phyloP scores from a whole-genome alignment of 2,329 filamentous ascomycete genomes.

The Scedosporium aurantiacum region DNA sequence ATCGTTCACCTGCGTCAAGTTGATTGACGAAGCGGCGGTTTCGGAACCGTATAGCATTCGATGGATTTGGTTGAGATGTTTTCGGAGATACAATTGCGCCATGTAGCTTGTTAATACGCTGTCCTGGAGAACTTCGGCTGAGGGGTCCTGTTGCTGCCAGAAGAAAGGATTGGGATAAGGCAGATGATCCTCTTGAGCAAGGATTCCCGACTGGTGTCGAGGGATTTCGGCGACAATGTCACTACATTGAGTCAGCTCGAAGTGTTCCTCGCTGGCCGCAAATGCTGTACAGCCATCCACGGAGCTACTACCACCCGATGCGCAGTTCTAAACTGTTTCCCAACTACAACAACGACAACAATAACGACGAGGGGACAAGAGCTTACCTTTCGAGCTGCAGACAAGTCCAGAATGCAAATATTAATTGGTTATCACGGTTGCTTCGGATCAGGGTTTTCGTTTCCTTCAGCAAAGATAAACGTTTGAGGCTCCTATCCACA shows the following conservation, averaged over 20 bases:
- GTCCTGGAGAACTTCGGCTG: constrained; percentile 26
- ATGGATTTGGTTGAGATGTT: constrained; percentile 54
- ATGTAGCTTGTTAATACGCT: constrained; percentile 48
- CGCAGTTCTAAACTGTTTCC: too few species aligned
- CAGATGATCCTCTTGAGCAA: constrained; percentile 53
- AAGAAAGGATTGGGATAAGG: constrained; percentile 50
- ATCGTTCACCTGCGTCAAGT: background rate
- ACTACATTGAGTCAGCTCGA: constrained; percentile 28
- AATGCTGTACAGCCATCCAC: too few species aligned
- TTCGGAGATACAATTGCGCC: constrained; percentile 53
- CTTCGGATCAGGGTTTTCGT: background rate
- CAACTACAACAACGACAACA: background rate
- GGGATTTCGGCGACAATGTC: constrained; percentile 84
- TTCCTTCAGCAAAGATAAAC: background rate
- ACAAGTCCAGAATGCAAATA: constrained; percentile 85
- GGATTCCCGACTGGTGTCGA: constrained; percentile 47
- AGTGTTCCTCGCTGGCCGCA: too few species aligned
- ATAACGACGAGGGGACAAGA: background rate
- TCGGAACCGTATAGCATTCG: constrained; percentile 40
- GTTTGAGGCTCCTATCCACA: background rate
- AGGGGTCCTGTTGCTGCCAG: constrained; percentile 12
- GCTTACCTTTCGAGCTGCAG: constrained; percentile 76
- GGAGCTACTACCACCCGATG: too few species aligned
- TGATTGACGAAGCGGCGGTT: constrained; percentile 12
- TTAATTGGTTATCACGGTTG: constrained; percentile 48